Evolutionary conservation across 176 grass and related monocot species (phyloP), one percentile per base, ranked within the genome.

Genomic region (Bromus sterilis): DNA sequence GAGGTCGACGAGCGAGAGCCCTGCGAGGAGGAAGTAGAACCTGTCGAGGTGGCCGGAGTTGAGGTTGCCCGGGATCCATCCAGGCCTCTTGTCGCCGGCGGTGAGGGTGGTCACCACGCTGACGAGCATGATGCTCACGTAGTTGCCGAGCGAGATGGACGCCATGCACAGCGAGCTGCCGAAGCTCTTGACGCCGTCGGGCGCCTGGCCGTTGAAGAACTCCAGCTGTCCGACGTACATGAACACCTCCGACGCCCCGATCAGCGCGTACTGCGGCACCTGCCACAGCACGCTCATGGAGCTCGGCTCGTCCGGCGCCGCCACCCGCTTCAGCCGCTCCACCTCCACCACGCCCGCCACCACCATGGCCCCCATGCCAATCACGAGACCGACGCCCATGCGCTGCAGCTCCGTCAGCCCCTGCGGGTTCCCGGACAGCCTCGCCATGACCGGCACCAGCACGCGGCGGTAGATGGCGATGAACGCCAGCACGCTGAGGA

Each of bases 191-290:
- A 97, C 86, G 37, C 94, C 94, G 48, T 93, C 91, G 12, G 94
- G 94, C 6, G 91, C 88, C 84, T 97, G 90, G 4, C 86, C 88
- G 24, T 90, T 96, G 86, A 96, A 96, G 86, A 96, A 96, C 56
- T 96, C 93, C 12, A 96, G 86, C 76, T 93, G 93, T 1, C 93
- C 93, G 2, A 96, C 93, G 43, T 96, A 96, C 93, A 97, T 97
- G 86, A 93, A 97, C 58, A 93, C 94, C 86, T 97, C 94, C 25
- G 94, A 93, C 6, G 88, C 91, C 21, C 94, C 94, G 34, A 93
- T 97, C 71, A 93, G 68, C 26, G 84, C 68, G 80, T 91, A 97
- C 84, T 97, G 94, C 39, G 94, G 94, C 56, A 93, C 85, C 49
- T 93, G 94, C 91, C 94, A 93, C 51, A 97, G 56, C 28, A 97